Conservation (phyloP, 2,329 filamentous ascomycete species). For the Penicillium expansum region DNA sequence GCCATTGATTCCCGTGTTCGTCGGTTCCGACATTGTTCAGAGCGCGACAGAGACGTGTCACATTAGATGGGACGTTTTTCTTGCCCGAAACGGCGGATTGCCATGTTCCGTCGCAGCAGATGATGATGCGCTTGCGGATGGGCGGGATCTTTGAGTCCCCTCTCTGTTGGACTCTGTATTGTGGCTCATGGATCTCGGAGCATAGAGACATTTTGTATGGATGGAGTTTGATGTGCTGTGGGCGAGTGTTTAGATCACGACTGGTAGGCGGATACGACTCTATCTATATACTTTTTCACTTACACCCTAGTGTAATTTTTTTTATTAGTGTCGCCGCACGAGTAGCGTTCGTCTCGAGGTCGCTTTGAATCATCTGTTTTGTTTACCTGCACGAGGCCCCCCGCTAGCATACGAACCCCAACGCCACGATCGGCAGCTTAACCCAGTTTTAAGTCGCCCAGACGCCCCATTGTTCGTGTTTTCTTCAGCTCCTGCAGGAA, state of each 20-base stretch:
- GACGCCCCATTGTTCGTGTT: background rate
- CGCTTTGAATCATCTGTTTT: background rate
- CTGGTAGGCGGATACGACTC: background rate
- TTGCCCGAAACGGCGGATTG: constrained; percentile 31
- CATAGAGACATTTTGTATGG: constrained; percentile 2
- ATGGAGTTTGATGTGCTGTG: background rate
- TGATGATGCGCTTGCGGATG: constrained; percentile 30
- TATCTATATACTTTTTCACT: background rate
- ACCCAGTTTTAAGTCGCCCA: background rate
- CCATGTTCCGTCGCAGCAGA: constrained; percentile 38
- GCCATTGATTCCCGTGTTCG: constrained; percentile 24
- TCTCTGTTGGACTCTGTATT: background rate
- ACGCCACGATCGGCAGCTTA: background rate
- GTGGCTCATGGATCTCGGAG: background rate
- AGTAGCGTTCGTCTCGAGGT: background rate
- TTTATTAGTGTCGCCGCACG: background rate
- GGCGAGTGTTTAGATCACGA: background rate
- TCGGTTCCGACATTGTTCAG: constrained; percentile 28
- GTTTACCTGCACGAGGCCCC: background rate
- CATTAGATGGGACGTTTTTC: constrained; percentile 31
- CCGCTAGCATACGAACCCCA: background rate
- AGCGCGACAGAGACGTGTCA: constrained; percentile 33
- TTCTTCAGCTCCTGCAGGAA: background rate
- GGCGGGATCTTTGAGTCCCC: constrained; percentile 5
- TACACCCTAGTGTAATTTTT: background rate